A percentile compares a stretch with the other conserved stretches of the same genome.
These are phyloP conservation scores for Epichloe gansuensis DNA, from an alignment of 2,329 filamentous ascomycete species.

Conservation along the genomic window DNA sequence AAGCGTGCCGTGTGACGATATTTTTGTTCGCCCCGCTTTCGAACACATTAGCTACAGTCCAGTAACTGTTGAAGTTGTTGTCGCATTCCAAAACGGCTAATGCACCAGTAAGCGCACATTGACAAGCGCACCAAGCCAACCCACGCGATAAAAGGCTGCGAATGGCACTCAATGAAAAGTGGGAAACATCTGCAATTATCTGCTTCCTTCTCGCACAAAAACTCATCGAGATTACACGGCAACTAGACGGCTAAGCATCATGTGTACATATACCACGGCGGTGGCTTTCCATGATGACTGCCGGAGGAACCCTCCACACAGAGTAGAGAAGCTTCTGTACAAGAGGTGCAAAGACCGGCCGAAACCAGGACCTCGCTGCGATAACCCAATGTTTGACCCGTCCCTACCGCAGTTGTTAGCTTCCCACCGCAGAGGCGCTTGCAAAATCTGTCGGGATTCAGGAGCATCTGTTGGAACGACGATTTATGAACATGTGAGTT, in stretches of 20 bases:
- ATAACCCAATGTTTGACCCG: not conserved
- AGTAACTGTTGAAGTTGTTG: too few species aligned
- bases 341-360: not conserved
- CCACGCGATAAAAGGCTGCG: too few species aligned
- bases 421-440: not conserved
- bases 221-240: too few species aligned
- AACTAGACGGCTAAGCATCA: not conserved
- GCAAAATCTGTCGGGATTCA: slow-evolving; percentile 3
- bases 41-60: too few species aligned
- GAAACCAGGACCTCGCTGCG: slow-evolving; percentile 1
- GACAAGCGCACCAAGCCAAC: too few species aligned
- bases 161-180: too few species aligned
- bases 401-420: not conserved
- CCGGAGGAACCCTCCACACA: slow-evolving; percentile 1
- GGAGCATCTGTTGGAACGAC: not conserved
- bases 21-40: too few species aligned
- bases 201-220: too few species aligned
- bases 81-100: too few species aligned
- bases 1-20: too few species aligned
- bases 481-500: slow-evolving; percentile 2
- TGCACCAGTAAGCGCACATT: too few species aligned
- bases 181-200: too few species aligned
- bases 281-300: slow-evolving; percentile 1
- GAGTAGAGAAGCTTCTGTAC: slow-evolving; percentile 1
- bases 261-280: slow-evolving; percentile 2